Base-by-base conservation (phyloP, 2,329 filamentous ascomycete genomes). In the Aspergillus udagawae region DNA sequence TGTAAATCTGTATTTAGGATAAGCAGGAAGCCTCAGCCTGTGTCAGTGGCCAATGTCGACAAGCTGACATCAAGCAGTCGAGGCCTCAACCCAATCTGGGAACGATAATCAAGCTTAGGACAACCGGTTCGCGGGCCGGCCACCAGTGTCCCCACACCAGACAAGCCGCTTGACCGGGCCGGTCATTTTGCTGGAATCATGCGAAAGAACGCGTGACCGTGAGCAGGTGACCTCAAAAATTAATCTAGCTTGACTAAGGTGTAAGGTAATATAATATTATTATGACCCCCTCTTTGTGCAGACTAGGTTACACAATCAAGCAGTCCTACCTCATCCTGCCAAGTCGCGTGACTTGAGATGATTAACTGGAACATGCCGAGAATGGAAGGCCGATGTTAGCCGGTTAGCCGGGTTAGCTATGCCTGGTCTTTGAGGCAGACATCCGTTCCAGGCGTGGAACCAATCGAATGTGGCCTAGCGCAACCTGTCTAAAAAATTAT, bases 81-180 rank as follows among this genome's bases (percentile, higher is more conserved):
- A 17, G 5, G 32, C 3, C 32, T 35, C 12, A 14, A 32, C 6
- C 29, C 29, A 35, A 35, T 35, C 32, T 35, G 32, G 12, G 32
- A 35, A 35, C 5, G 32, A 17, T 35, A 35, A 17, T 6, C 14
- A 38, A 17, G 17, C 32, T 38, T 38, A 38, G 14, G 14, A 29
- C 28, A 29, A 29, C 32, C 32, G 32, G 32, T 38, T 50, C 47
- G 47, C n/a, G 23, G 27, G 45, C 41, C 41, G 41, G 32, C 32
- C 32, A 38, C 4, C 4, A 3, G 6, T 17, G 32, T 38, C 32
- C 8, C 32, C 32, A 38, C 32, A 38, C 7, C 7, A 21, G 41
- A 58, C 51, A 54, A 56, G 38, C 57, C 2, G 10, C 41, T 20
- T 52, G 44, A 60, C 61, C 61, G 59, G 59, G 20, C 61, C 61